Evolutionary conservation across 73 alveolate genomes (phyloP).

Genomic region (Tetrahymena malaccensis): DNA sequence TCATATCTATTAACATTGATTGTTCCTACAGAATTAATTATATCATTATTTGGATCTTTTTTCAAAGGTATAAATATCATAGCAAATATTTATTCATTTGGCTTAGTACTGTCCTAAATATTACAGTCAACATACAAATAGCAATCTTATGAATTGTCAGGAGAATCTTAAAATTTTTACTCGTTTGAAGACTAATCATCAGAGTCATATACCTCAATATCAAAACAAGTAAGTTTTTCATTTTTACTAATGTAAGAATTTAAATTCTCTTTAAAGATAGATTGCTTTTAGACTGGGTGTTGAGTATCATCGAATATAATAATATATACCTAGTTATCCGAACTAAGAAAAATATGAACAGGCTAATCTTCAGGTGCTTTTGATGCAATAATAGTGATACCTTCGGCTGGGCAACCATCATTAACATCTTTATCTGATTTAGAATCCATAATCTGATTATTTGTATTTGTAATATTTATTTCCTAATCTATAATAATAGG

Average conservation of each 20-base stretch:
- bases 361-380: not conserved
- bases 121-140: not conserved
- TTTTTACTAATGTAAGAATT: not conserved
- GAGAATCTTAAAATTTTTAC: not conserved
- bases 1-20: not conserved
- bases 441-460: not conserved
- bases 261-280: not conserved
- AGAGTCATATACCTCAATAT: not conserved
- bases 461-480: not conserved
- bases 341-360: not conserved
- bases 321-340: not conserved
- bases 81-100: not conserved
- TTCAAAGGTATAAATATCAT: not conserved
- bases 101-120: not conserved
- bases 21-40: not conserved
- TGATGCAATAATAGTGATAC: not conserved
- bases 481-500: not conserved
- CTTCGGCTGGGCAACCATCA: not conserved
- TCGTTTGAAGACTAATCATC: not conserved
- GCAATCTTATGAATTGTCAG: not conserved
- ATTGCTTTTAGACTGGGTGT: not conserved
- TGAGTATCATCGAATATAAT: not conserved
- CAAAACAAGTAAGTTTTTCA: not conserved
- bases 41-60: not conserved
- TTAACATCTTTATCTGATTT: not conserved